Base-by-base conservation (phyloP, 2,329 filamentous ascomycete genomes). In the Alternaria conjuncta region DNA sequence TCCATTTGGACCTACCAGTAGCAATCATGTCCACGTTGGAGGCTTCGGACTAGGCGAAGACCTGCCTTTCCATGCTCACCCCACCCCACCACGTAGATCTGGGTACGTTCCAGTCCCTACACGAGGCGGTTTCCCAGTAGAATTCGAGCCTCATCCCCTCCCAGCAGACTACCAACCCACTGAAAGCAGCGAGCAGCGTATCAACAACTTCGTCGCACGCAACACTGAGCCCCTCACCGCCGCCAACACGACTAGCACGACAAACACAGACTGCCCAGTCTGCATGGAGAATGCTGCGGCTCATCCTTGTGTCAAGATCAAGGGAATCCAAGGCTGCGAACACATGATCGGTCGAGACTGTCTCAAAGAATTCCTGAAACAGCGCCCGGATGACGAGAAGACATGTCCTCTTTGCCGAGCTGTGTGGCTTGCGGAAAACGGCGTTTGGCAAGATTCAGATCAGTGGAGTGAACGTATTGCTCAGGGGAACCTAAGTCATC, bases 391-490 rank as follows among this genome's bases (percentile, higher is more conserved):
- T 21, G 13, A 4, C n/a, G 28, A n/a, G 13, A 54, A 32, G 47
- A 21, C 20, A 10, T 59, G 57, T 36, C 57, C 57, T n/a, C 44
- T 54, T 12, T 59, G 57, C 9, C 15, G 54, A 20, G 54, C 54
- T 25, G 21, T 25, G 2, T 56, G 54, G 54, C 32, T 56, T 45
- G 18, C 18, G 7, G 12, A 45, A 2, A 26, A 28, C n/a, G 54
- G 54, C 2, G 26, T 56, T 3, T 56, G 25, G 41, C 23, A 46
- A 2, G 54, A 46, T 20, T 28, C 30, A 1, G 30, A 21, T 20
- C 28, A 54, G 20, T 54, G 18, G 30, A 15, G 28, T 25, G 18
- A 28, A 13, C 30, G 9, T 28, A 50, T n/a, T 30, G 26, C 25
- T 20, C n/a, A 8, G 13, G 21, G 8, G 13, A 25, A 25, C 47